phyloP scores from a whole-genome alignment of 2,329 filamentous ascomycete species.

The Pestalotiopsis fici region DNA sequence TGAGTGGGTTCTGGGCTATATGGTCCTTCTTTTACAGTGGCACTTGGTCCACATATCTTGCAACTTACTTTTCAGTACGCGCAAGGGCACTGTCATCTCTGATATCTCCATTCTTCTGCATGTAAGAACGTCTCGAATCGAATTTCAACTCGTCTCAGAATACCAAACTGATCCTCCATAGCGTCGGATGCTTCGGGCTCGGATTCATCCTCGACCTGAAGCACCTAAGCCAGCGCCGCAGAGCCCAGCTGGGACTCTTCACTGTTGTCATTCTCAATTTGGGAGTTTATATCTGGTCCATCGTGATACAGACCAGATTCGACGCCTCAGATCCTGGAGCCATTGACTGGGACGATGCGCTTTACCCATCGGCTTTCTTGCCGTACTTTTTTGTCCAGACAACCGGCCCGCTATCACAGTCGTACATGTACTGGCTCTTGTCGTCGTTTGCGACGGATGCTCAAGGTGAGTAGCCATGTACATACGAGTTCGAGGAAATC shows the following conservation, averaged over 20 bases:
- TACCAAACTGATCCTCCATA: constrained; percentile 7
- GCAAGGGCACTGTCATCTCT: constrained; percentile 44
- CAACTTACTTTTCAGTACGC: constrained; percentile 43
- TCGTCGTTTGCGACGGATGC: constrained; percentile 43
- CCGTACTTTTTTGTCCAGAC: constrained; percentile 50
- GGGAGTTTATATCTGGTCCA: constrained; percentile 52
- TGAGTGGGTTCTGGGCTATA: constrained; percentile 40
- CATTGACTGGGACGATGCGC: constrained; percentile 45
- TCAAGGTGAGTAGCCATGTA: constrained; percentile 27
- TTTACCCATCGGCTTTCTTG: constrained; percentile 43
- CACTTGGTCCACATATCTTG: constrained; percentile 46
- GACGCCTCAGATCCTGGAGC: constrained; percentile 37
- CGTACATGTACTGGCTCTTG: constrained; percentile 45
- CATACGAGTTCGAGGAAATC: no score
- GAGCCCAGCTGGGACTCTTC: constrained; percentile 45
- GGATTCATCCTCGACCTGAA: constrained; percentile 46
- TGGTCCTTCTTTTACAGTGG: constrained; percentile 50
- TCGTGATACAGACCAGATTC: constrained; percentile 45
- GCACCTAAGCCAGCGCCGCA: constrained; percentile 39
- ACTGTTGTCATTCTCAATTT: constrained; percentile 45
- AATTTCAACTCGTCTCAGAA: background rate
- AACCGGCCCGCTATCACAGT: constrained; percentile 40
- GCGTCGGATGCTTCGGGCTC: constrained; percentile 47
- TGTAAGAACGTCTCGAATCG: constrained; percentile 26
- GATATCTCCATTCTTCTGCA: constrained; percentile 50